Percentiles rank a stretch among this genome's conserved stretches.
Conservation (phyloP, 176 grass and related monocot species). For the Ampelocalamus luodianensis region DNA sequence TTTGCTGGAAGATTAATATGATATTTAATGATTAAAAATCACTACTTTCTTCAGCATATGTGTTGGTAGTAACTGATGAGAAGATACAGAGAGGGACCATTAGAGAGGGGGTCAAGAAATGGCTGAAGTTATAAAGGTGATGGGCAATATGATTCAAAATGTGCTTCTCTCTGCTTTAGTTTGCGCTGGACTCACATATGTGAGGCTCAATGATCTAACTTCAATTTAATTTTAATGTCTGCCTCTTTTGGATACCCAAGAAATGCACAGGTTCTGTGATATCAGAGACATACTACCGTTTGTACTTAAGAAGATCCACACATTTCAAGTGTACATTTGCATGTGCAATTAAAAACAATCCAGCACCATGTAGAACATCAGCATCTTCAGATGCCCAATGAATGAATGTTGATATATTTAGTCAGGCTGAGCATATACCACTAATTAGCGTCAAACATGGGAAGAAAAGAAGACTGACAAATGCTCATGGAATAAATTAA, state of each 20-base stretch:
- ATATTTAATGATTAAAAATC: not conserved
- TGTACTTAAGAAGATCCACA: not conserved
- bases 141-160: not conserved
- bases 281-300: not conserved
- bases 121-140: not conserved
- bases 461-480: conserved; percentile 17
- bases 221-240: not conserved
- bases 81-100: not conserved
- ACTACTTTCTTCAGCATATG: not conserved
- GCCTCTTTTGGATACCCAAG: not conserved
- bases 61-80: not conserved
- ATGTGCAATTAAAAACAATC: conserved; percentile 13
- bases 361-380: not conserved
- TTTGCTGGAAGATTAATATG: not conserved
- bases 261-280: not conserved
- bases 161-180: not conserved
- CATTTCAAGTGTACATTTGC: not conserved
- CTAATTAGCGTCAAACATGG: not conserved
- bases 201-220: not conserved
- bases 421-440: not conserved
- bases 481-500: not conserved
- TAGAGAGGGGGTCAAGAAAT: not conserved
- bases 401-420: conserved; percentile 27
- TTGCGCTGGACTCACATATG: too few species aligned
- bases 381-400: not conserved